Evolutionary conservation across 2,329 filamentous ascomycete genomes (phyloP).

Genomic region (Teratosphaeria nubilosa): DNA sequence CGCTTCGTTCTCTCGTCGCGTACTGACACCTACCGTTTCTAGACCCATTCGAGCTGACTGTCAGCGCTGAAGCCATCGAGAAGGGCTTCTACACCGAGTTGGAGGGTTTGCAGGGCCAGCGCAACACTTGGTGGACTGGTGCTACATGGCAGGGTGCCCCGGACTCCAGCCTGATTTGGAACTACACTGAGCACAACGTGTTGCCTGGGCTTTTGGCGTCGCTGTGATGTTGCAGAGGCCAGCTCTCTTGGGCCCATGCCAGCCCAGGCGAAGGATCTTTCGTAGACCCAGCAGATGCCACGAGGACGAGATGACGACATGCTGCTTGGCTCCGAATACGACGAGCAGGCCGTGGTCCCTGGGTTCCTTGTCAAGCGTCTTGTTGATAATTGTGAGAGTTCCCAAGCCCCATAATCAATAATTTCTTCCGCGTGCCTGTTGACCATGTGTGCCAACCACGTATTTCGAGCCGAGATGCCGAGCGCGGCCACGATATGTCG

Average conservation of each 20-base stretch:
- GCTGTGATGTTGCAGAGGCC: not conserved
- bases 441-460: no score
- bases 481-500: not conserved
- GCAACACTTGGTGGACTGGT: constrained; percentile 18
- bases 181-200: constrained; percentile 12
- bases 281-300: no score
- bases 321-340: not conserved
- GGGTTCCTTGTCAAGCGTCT: not conserved
- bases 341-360: not conserved
- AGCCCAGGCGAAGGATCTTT: no score
- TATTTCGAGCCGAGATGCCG: not conserved
- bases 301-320: no score
- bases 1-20: not conserved
- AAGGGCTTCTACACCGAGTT: constrained; percentile 16
- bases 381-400: not conserved
- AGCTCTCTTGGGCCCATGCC: not conserved
- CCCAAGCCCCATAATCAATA: no score
- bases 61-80: constrained; percentile 11
- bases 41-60: constrained; percentile 14
- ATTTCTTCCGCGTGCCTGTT: no score
- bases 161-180: constrained; percentile 22
- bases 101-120: constrained; percentile 14
- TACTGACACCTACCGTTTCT: not conserved
- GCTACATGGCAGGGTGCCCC: constrained; percentile 20
- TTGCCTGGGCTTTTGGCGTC: constrained; percentile 1